Base-by-base conservation (phyloP, 768 basidiomycete species). In the Boletellus ananiceps region DNA sequence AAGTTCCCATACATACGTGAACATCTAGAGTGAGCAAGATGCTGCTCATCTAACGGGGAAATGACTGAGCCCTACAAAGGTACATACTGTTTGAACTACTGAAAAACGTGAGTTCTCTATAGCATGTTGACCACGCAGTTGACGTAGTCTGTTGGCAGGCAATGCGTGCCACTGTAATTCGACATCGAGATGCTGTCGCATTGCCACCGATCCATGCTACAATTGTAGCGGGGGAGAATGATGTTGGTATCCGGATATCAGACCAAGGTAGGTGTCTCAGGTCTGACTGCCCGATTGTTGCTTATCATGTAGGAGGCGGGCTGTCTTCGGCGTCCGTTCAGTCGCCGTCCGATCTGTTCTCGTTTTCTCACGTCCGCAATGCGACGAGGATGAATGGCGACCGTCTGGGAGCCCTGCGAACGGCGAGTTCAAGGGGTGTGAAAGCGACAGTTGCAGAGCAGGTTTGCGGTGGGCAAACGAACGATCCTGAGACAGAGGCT, bases 51-150 rank as follows among this genome's bases (percentile, higher is more conserved):
- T 37, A 12, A n/a, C 13, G 11, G 11, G 23, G 23, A 9, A n/a
- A 32, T n/a, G 38, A 44, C 54, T 45, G 38, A 52, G 15, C 27
- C 25, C 16, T 29, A 25, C 21, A 2, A 58, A 88, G 86, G 65
- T 94, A 93, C 63, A 86, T 93, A 43, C 67, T 93, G 18, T 93
- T 93, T 59, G 91, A 94, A 61, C 65, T 93, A n/a, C 63, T 95
- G 62, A 93, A 93, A 67, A 93, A 93, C 63, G 89, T 89, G 58
- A 56, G 83, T 66, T 19, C 37, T 21, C n/a, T 5, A 44, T 19
- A 23, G 34, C 29, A 21, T 14, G 16, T 33, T 14, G 21, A 16
- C 25, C 19, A 29, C 29, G 25, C 34, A 18, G 8, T 23, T 47
- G 23, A 47, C 55, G 0, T 11, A 21, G 36, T 44, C 13, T 32